phyloP scores from a whole-genome alignment of 2,329 filamentous ascomycete genomes.

The Aspergillus sp. region DNA sequence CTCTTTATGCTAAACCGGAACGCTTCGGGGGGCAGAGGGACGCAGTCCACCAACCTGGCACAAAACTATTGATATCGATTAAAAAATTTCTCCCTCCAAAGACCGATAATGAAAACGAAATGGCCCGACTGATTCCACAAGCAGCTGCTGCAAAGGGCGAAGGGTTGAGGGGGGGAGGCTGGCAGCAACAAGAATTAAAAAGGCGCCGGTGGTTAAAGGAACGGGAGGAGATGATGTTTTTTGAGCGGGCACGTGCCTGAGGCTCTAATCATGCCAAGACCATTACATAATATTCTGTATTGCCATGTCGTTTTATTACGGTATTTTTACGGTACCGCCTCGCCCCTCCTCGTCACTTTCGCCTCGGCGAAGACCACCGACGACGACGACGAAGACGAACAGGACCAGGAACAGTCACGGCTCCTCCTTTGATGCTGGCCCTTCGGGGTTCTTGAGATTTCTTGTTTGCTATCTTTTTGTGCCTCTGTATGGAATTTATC shows the following conservation, averaged over 20 bases:
- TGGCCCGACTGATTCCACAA: neutral
- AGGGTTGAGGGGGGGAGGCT: neutral
- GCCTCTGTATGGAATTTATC: neutral
- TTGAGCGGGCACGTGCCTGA: constrained; percentile 21
- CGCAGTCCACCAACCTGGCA: neutral
- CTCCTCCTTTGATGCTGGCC: constrained; percentile 10
- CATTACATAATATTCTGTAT: constrained; percentile 11
- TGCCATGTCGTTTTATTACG: neutral
- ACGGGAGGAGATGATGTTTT: constrained; percentile 23
- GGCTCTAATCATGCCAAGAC: constrained; percentile 15
- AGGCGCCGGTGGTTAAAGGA: constrained; percentile 3
- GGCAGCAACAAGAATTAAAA: constrained; percentile 5
- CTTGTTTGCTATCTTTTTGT: neutral
- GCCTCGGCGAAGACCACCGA: constrained; percentile 11
- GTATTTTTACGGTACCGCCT: constrained; percentile 1
- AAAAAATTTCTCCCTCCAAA: no score
- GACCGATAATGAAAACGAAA: neutral
- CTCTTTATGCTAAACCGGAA: neutral
- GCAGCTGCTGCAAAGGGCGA: neutral
- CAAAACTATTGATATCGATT: neutral
- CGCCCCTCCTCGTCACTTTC: constrained; percentile 8
- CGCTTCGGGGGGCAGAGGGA: neutral
- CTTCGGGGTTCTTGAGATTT: constrained; percentile 7
- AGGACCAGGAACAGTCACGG: constrained; percentile 4
- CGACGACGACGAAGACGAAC: constrained; percentile 4